Evolutionary conservation across 805 yeast genomes (phyloP), one percentile per base, ranked within the genome.

Genomic region (Kuraishia cidri): DNA sequence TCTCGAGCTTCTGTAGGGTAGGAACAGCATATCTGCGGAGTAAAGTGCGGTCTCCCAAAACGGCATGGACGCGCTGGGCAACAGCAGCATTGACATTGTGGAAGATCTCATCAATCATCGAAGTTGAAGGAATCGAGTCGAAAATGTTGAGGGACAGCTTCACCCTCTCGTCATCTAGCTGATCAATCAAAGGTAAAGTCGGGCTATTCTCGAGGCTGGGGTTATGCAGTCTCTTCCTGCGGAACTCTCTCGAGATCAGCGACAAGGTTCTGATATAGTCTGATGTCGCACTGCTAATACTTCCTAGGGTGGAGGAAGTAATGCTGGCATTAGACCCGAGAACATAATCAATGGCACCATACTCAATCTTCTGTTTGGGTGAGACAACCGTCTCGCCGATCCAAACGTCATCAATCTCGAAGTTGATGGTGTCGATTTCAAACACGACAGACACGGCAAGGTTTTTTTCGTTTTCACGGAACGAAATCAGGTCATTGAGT

Each of bases 21-120:
- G 98, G 98, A 41, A 81, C 73, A 3, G 83, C 69, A 44, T 88
- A 95, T 50, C 94, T 81, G 57, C 97, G 79, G 47, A 92, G 70
- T 29, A 92, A 72, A 0, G 97, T 84, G 32, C 65, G 56, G 42
- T 81, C 87, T 1, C 97, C 96, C 25, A 90, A 62, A 4, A 69
- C 72, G 2, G 90, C 74, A 46, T 80, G 80, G 11, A 81, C 60
- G 45, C 71, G 75, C 41, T 85, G 83, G 1, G 97, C 98, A 35
- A 92, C 76, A 1, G 94, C 84, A 27, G 75, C 65, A 56, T 92
- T 90, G 4, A 80, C 94, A 51, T 78, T 83, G 45, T 80, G 77
- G 46, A 77, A 71, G 21, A 92, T 66, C 56, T 92, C 97, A 29
- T 79, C 71, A 18, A 85, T 60, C 26, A 86, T 61, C 29, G 72